Percentiles rank a stretch among this genome's conserved stretches.
Conservation (phyloP, 306 rosid species). For the Glycine latifolia region DNA sequence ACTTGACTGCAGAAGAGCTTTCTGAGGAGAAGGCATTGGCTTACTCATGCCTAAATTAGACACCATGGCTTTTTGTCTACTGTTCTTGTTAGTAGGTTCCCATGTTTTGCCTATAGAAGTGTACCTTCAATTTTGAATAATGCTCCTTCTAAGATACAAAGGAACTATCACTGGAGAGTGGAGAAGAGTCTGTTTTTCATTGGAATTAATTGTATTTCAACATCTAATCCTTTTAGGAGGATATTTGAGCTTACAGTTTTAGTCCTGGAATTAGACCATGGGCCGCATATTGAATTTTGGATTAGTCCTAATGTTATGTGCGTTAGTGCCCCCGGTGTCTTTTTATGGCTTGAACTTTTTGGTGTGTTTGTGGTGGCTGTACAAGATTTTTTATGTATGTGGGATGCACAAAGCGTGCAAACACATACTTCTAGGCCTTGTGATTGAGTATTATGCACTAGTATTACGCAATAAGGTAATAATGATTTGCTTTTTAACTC, state of each 20-base stretch:
- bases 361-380: constrained; percentile 31
- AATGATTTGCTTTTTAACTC: not conserved
- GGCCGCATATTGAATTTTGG: constrained; percentile 7
- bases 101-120: constrained; percentile 34
- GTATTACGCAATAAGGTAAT: constrained; percentile 31
- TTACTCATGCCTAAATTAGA: constrained; percentile 85
- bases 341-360: constrained; percentile 27
- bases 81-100: not conserved
- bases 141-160: constrained; percentile 57
- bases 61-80: not conserved
- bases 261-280: constrained; percentile 1
- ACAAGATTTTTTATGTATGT: constrained; percentile 37
- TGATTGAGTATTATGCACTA: constrained; percentile 26
- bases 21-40: constrained; percentile 91
- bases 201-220: constrained; percentile 45
- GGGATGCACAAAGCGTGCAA: constrained; percentile 46
- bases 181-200: constrained; percentile 46
- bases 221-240: constrained; percentile 40
- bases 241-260: constrained; percentile 39
- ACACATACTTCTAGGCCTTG: constrained; percentile 15
- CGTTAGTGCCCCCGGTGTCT: not conserved
- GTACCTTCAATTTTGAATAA: constrained; percentile 70
- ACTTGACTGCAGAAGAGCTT: constrained; percentile 82
- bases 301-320: not conserved
- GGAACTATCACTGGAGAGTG: constrained; percentile 53